Conservation (phyloP, 2,329 filamentous ascomycete species). For the Fusarium zealandicum region DNA sequence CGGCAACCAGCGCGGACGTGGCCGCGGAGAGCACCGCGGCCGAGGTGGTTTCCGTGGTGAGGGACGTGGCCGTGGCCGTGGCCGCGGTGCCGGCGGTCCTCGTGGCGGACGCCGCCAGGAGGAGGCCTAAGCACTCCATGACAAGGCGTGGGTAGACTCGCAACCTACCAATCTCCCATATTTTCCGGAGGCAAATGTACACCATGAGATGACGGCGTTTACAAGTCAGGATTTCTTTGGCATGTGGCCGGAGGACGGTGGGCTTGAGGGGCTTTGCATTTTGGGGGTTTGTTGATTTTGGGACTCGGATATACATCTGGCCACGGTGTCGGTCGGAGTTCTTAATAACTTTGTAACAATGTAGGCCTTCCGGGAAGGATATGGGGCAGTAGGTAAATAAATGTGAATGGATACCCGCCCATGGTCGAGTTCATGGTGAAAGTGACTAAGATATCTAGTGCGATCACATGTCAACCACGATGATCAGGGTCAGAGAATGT, state of each 20-base stretch:
- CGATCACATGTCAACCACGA: conserved; percentile 17
- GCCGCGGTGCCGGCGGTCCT: conserved; percentile 46
- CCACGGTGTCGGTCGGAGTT: conserved; percentile 41
- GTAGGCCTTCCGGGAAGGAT: conserved; percentile 33
- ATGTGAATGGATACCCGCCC: conserved; percentile 42
- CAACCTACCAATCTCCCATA: conserved; percentile 42
- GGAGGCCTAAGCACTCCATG: conserved; percentile 47
- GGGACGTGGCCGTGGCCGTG: conserved; percentile 53
- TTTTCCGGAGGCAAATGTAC: conserved; percentile 48
- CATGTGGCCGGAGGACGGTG: conserved; percentile 37
- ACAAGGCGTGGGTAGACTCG: conserved; percentile 38
- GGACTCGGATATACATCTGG: conserved; percentile 39
- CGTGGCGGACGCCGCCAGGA: conserved; percentile 50
- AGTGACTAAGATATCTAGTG: not conserved
- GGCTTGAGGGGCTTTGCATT: conserved; percentile 41
- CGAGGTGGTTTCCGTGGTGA: conserved; percentile 60
- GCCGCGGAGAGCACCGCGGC: conserved; percentile 59
- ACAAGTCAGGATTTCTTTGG: conserved; percentile 40
- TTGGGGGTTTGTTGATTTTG: conserved; percentile 45
- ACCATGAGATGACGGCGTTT: conserved; percentile 53
- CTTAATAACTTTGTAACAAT: conserved; percentile 41
- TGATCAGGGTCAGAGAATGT: not conserved
- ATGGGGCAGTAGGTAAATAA: conserved; percentile 35
- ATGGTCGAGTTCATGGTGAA: not conserved
- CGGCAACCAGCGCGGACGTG: conserved; percentile 51